Conservation (phyloP, 2,329 filamentous ascomycete genomes). For the Botrytis tulipae region DNA sequence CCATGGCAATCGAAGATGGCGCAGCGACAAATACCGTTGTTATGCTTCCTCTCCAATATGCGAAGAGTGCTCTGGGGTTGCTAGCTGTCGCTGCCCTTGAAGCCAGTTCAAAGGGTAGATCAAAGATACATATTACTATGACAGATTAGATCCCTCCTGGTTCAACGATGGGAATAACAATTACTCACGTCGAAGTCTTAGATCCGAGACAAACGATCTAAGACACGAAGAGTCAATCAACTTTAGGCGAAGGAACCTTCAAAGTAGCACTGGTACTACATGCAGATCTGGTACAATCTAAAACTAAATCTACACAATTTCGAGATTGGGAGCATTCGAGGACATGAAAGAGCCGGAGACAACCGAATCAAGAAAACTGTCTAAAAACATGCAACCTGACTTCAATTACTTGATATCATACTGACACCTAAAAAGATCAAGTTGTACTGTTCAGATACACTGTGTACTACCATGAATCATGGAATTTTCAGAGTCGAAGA, state of each 20-base stretch:
- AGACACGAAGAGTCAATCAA: slow-evolving; percentile 4
- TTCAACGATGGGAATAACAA: neutral
- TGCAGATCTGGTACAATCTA: slow-evolving; percentile 2
- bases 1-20: neutral
- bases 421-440: neutral
- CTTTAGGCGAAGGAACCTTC: neutral
- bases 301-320: neutral
- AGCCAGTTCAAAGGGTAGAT: neutral
- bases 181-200: neutral
- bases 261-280: slow-evolving; percentile 7
- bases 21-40: neutral
- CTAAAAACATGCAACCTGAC: neutral
- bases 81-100: neutral
- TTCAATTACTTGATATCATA: neutral
- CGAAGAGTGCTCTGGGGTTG: neutral
- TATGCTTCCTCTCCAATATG: neutral
- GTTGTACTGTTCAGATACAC: neutral
- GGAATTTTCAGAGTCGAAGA: neutral
- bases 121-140: neutral
- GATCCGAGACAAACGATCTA: slow-evolving; percentile 16
- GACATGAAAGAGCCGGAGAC: neutral
- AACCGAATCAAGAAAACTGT: neutral
- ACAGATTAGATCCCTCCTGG: neutral
- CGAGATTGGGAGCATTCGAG: neutral
- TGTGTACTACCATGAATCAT: neutral